Evolutionary conservation across 305 asterid species (phyloP).

Genomic region (Fraxinus floribunda): DNA sequence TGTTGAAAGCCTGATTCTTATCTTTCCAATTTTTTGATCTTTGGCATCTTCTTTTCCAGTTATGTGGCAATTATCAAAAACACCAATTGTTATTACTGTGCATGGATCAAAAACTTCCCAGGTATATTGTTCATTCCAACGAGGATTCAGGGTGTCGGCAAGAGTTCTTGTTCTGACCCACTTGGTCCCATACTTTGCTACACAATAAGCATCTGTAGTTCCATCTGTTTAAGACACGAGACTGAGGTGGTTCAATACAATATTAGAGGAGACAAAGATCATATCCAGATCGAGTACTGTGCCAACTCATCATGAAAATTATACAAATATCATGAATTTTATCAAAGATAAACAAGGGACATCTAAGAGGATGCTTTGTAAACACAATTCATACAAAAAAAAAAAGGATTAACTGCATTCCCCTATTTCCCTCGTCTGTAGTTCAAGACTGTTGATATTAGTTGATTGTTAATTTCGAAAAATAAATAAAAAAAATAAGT

Average conservation of each 20-base stretch:
- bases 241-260: neutral
- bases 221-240: neutral
- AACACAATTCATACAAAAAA: neutral
- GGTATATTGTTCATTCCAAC: conserved; percentile 95
- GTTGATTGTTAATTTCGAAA: neutral
- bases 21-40: conserved; percentile 88
- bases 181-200: conserved; percentile 92
- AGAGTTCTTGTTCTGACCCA: conserved; percentile 96
- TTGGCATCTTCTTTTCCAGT: conserved; percentile 55
- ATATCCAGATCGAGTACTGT: neutral
- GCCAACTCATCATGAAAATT: neutral
- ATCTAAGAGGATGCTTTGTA: neutral
- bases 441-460: neutral
- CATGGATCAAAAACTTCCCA: conserved; percentile 94
- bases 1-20: conserved; percentile 83
- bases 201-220: conserved; percentile 75
- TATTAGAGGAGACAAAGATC: neutral
- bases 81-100: conserved; percentile 86
- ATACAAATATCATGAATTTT: neutral
- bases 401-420: neutral
- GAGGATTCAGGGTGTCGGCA: conserved; percentile 68
- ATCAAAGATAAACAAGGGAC: neutral
- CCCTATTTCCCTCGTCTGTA: neutral
- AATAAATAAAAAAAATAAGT: neutral
- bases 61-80: conserved; percentile 85